Evolutionary conservation across 345 rosid genomes (phyloP).

Genomic region (Bruguiera gymnorhiza): DNA sequence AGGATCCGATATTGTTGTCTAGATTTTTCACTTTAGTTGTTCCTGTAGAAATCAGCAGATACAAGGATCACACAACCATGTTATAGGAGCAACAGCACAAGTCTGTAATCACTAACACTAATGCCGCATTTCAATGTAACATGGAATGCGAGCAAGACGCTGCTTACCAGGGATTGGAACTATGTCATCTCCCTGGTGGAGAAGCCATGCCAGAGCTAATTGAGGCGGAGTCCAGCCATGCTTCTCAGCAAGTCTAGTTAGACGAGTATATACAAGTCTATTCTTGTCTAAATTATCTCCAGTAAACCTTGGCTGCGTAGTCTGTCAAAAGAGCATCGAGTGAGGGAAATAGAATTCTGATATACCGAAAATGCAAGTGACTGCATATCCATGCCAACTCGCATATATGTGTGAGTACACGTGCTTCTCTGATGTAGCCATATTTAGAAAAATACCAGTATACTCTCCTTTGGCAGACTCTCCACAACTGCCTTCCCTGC

Average conservation of each 20-base stretch:
- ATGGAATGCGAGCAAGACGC: too few species aligned
- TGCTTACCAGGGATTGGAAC: conserved; percentile 47
- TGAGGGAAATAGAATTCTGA: background rate
- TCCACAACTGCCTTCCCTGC: conserved; percentile 40
- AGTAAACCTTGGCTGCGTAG: conserved; percentile 36
- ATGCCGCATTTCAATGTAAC: too few species aligned
- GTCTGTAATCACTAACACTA: too few species aligned
- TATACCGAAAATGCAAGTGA: too few species aligned
- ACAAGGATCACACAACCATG: background rate
- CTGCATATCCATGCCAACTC: too few species aligned
- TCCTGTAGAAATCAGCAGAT: conserved; percentile 23
- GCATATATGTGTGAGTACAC: too few species aligned
- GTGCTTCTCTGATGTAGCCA: too few species aligned
- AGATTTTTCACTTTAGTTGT: conserved; percentile 49
- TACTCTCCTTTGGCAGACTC: conserved; percentile 18
- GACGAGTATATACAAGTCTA: conserved; percentile 31
- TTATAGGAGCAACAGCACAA: too few species aligned
- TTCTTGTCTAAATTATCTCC: conserved; percentile 49
- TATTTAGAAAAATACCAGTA: conserved; percentile 21
- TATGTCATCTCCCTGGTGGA: conserved; percentile 49
- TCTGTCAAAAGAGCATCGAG: background rate
- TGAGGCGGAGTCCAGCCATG: conserved; percentile 43
- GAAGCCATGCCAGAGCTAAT: conserved; percentile 49
- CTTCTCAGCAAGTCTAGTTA: conserved; percentile 34
- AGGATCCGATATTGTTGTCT: conserved; percentile 40